Conservation (phyloP, 352 stramenopile species). For the Phytophthora pistaciae region DNA sequence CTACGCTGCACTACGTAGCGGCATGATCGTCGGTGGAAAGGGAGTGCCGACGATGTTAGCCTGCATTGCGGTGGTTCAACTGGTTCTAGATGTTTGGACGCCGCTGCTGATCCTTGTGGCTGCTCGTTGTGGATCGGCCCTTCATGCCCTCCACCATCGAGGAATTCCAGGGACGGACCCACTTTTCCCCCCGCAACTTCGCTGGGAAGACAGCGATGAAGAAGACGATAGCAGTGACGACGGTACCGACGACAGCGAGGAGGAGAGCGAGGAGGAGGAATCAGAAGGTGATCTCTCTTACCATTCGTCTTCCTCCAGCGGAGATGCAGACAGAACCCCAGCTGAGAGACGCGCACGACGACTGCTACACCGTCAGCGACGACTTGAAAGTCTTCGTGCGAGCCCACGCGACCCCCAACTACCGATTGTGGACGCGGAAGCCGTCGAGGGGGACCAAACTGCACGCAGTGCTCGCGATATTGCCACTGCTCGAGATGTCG, state of each 20-base stretch:
- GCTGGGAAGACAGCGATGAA: slow-evolving; percentile 60
- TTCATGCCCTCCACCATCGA: slow-evolving; percentile 66
- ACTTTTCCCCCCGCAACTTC: slow-evolving; percentile 74
- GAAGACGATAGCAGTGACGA: slow-evolving; percentile 40
- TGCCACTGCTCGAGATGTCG: slow-evolving; percentile 31
- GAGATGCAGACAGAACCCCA: slow-evolving; percentile 28
- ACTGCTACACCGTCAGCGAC: slow-evolving; percentile 27
- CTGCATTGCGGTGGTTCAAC: slow-evolving; percentile 48
- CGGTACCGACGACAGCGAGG: slow-evolving; percentile 23
- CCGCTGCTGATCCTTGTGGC: slow-evolving; percentile 75
- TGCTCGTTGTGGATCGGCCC: slow-evolving; percentile 55
- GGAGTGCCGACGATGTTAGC: slow-evolving; percentile 52
- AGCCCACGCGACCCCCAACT: slow-evolving; percentile 26
- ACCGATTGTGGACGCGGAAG: slow-evolving; percentile 38
- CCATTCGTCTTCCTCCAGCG: slow-evolving; percentile 44
- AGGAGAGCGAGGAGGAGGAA: slow-evolving; percentile 20
- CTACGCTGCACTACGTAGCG: slow-evolving; percentile 71
- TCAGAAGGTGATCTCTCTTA: slow-evolving; percentile 26
- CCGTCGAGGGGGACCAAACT: slow-evolving; percentile 30
- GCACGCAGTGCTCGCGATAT: slow-evolving; percentile 30
- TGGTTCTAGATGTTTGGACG: slow-evolving; percentile 75
- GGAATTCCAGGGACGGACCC: slow-evolving; percentile 67
- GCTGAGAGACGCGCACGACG: slow-evolving; percentile 33
- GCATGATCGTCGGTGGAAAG: slow-evolving; percentile 56
- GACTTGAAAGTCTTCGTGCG: slow-evolving; percentile 24